Base-by-base conservation (phyloP, 2,329 filamentous ascomycete genomes). In the Talaromyces piceae region DNA sequence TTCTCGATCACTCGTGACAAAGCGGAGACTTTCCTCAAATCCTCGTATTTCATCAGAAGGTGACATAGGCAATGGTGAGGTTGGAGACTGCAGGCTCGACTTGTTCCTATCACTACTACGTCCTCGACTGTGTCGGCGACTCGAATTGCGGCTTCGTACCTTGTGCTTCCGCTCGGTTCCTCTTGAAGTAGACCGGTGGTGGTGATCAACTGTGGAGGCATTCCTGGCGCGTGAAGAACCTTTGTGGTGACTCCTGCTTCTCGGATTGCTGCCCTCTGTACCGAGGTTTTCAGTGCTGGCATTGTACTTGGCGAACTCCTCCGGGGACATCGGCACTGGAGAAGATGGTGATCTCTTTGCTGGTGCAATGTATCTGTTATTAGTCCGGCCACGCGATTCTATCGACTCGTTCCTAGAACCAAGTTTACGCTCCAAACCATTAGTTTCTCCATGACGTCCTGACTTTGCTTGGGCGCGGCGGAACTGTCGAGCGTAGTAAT, bases 291-390 rank as follows among this genome's bases (percentile, higher is more conserved):
- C 73, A 6, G 71, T 66, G 54, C 70, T 73, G 4, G 66, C 68
- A 45, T 71, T 69, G 54, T 73, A 75, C 41, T 65, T 63, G 46
- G 70, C 62, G 54, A 88, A 66, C 61, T 96, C 90, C 60, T 95
- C 88, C 0, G 90, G 90, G 3, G 91, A 95, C 91, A 96, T 96
- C 3, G 91, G 89, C 2, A 95, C 79, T 0, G 91, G 91, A 0
- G 91, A 96, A 2, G 89, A 94, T 1, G 91, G 91, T 1, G 91
- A 96, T 20, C 87, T 79, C 69, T 95, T 95, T 11, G 83, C 81
- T 16, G 86, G 81, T 62, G 83, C 86, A 56, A 86, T 89, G 57
- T 83, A 85, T 20, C 84, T 80, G 41, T 80, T 77, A 11, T 78
- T 73, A 22, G 77, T 78, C 55, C 87, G 80, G 18, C 87, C 87